Evolutionary conservation across 352 stramenopile species (phyloP), one percentile per base, ranked within the genome.

Genomic region (Elongisporangium prolatum): DNA sequence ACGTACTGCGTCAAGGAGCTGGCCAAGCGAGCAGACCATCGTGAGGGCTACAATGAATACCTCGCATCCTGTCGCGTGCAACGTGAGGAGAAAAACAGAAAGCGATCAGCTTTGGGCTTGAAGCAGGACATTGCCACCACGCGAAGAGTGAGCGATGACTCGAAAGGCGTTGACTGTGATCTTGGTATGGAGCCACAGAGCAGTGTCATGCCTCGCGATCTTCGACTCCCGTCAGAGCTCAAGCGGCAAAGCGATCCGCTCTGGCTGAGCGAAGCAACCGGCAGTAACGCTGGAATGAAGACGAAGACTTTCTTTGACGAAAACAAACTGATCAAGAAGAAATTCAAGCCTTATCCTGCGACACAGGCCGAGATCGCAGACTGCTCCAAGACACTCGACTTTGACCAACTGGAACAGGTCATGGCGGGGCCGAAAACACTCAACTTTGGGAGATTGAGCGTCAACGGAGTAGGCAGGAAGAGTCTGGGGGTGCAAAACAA

Each of bases 291-390:
- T 11, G 64, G 63, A 0, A 67, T 55, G 21, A 84, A 80, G 14
- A 63, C 67, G 1, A 87, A 84, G 24, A 21, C 63, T 0, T 71
- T 85, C 40, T 89, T 94, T 34, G 85, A 97, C 52, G 89, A 95
- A 14, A 89, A 93, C 51, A 95, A 93, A 60, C 77, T 97, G 22
- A 73, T 98, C 28, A 91, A 93, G 64, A 91, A 91, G 57, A 98
- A 98, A 48, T 98, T 96, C 69, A 97, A 98, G 54, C 8, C 78
- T 0, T 49, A 59, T 3, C 92, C 94, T 6, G 78, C 86, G 9
- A 98, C 91, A 0, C 92, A 97, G 47, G 92, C 89, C 0, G 94
- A 98, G 48, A 65, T 97, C 1, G 75, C 78, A 0, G 93, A 98
- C 52, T 98, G 94, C 52, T 61, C 56, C 0, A 40, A 71, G 3